A percentile compares a stretch with the other conserved stretches of the same genome.
phyloP scores from a whole-genome alignment of 306 rosid genomes.

The Medicago lupulina region DNA sequence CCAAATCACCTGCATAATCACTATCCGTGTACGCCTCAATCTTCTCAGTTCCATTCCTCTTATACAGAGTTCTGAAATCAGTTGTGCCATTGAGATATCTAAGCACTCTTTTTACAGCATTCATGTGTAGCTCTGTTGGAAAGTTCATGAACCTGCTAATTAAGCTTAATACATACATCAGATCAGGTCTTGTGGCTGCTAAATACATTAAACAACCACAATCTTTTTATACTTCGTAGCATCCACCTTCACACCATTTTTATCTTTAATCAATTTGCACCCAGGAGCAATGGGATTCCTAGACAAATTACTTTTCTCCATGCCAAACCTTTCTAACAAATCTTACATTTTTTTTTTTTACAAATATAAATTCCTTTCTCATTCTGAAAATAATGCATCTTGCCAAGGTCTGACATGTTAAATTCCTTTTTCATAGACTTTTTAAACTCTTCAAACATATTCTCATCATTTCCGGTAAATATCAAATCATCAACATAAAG shows the following conservation, averaged over 20 bases:
- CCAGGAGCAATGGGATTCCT: not conserved
- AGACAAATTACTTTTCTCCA: not conserved
- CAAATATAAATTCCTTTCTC: slow-evolving; percentile 1
- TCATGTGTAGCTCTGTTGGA: not conserved
- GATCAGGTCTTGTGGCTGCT: no score
- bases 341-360: not conserved
- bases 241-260: no score
- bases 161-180: no score
- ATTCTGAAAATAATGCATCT: not conserved
- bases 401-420: not conserved
- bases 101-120: not conserved
- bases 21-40: not conserved
- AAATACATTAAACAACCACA: no score
- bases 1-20: no score
- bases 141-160: no score
- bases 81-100: not conserved
- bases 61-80: not conserved
- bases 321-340: not conserved
- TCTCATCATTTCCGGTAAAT: not conserved
- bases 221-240: no score
- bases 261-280: no score
- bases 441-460: not conserved
- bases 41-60: not conserved
- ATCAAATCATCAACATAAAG: not conserved
- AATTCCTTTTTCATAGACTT: not conserved